Conservation (phyloP, 2,329 filamentous ascomycete genomes). For the Juglanconis oblonga region DNA sequence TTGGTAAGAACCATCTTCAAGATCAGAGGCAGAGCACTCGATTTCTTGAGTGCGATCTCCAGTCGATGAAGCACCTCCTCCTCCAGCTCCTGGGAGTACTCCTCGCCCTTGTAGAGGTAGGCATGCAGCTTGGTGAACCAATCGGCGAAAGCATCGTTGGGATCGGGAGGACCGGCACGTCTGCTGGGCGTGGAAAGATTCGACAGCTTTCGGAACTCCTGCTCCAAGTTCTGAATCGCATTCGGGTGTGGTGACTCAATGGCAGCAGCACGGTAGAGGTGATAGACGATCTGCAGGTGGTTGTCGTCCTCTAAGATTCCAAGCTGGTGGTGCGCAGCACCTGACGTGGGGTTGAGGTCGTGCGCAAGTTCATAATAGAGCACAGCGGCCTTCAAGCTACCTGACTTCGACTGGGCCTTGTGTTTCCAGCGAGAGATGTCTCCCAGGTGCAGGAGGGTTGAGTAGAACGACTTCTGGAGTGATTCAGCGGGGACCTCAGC, state of each 20-base stretch:
- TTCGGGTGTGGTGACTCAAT: constrained; percentile 72
- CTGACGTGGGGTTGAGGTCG: constrained; percentile 73
- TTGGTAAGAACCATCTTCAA: constrained; percentile 83
- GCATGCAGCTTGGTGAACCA: constrained; percentile 89
- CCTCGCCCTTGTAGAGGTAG: constrained; percentile 73
- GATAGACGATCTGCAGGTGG: constrained; percentile 82
- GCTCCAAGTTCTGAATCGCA: constrained; percentile 72
- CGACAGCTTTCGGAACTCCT: constrained; percentile 65
- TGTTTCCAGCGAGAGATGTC: constrained; percentile 85
- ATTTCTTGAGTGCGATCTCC: constrained; percentile 67
- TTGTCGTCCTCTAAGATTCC: constrained; percentile 80
- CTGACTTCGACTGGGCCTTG: constrained; percentile 69
- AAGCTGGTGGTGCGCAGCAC: constrained; percentile 84
- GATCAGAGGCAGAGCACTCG: constrained; percentile 61
- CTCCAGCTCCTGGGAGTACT: constrained; percentile 77
- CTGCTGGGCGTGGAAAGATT: constrained; percentile 32
- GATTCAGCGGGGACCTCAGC: constrained; percentile 56
- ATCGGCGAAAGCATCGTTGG: constrained; percentile 63
- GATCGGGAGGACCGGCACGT: constrained; percentile 43
- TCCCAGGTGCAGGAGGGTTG: constrained; percentile 80
- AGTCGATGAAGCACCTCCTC: constrained; percentile 79
- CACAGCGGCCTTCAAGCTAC: constrained; percentile 75
- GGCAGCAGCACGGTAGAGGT: constrained; percentile 80
- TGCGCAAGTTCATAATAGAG: constrained; percentile 83
- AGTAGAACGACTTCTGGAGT: constrained; percentile 70